Evolutionary conservation across 805 yeast genomes (phyloP), one percentile per base, ranked within the genome.

Genomic region (Teunomyces barrocoloradensis): DNA sequence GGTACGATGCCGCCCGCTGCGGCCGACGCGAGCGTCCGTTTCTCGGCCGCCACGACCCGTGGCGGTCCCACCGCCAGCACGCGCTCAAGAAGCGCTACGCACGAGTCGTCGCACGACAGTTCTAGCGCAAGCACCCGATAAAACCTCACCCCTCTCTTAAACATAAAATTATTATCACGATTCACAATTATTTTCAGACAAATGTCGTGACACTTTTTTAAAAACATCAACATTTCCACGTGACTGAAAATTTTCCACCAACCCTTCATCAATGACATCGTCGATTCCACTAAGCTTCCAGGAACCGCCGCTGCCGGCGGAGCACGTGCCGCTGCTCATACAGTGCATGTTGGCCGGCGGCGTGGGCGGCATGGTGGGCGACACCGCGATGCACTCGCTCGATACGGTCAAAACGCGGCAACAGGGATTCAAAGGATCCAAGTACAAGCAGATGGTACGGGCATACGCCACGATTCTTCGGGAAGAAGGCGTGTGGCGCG

Each of bases 341-440:
- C 75, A 79, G 58, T 81, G 89, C 60, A 74, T 89, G 74, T 46
- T 90, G 34, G 96, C 97, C 0, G 99, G 99, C 36, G 97, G 96
- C 0, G 68, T 92, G 42, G 99, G 99, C 6, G 99, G 98, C 1
- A 84, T 88, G 46, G 80, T 91, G 33, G 98, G 97, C 11, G 99
- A 92, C 59, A 78, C 94, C 1, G 70, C 81, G 27, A 94, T 94
- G 97, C 97, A 94, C 66, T 91, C 98, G 0, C 69, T 94, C 30
- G 99, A 94, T 62, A 94, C 99, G 0, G 96, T 94, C 28, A 94
- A 94, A 64, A 94, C 99, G 2, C 76, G 99, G 52, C 99, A 94
- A 64, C 99, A 94, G 63, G 98, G 96, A n/a, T 87, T 96, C 3
- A 84, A 87, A 18, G 77, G 77, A 17, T 53, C 71, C 5, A 86